These are phyloP conservation scores for Nadsonia starkeyi-henricii DNA, from an alignment of 1,139 yeast genomes.

Conservation along the genomic window DNA sequence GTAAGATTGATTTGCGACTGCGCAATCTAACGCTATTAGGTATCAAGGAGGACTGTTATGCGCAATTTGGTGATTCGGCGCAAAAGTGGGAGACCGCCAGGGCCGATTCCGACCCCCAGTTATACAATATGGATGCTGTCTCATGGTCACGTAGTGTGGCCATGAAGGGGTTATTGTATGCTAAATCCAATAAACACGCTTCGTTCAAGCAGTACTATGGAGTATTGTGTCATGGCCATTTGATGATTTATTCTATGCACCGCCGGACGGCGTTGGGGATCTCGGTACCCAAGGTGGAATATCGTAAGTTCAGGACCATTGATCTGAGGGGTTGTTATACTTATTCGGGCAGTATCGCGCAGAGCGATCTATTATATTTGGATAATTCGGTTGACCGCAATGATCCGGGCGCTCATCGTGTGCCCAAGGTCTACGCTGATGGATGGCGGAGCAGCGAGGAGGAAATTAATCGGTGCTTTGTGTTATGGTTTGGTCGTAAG, in stretches of 20 bases:
- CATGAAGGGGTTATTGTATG: constrained; percentile 47
- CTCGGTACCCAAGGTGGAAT: constrained; percentile 13
- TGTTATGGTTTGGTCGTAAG: constrained; percentile 60
- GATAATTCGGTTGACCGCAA: constrained; percentile 32
- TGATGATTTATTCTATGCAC: constrained; percentile 35
- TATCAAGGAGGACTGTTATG: constrained; percentile 45
- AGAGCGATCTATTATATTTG: constrained; percentile 39
- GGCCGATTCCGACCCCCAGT: constrained; percentile 39
- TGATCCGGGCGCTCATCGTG: constrained; percentile 40
- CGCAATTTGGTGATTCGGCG: constrained; percentile 36
- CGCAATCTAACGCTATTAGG: constrained; percentile 34
- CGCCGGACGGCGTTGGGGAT: constrained; percentile 27
- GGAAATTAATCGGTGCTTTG: constrained; percentile 58
- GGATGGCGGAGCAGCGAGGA: constrained; percentile 80
- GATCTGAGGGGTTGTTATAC: constrained; percentile 57
- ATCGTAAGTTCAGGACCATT: constrained; percentile 22
- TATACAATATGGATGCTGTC: constrained; percentile 42
- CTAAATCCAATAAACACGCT: constrained; percentile 56
- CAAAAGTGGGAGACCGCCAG: constrained; percentile 41
- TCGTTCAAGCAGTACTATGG: constrained; percentile 48
- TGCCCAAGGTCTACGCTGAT: constrained; percentile 64
- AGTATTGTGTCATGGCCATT: constrained; percentile 54
- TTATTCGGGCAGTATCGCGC: constrained; percentile 55
- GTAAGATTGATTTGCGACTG: constrained; percentile 28
- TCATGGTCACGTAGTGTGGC: constrained; percentile 48